Base-by-base conservation (phyloP, 2,329 filamentous ascomycete species). In the Fusarium succisae region DNA sequence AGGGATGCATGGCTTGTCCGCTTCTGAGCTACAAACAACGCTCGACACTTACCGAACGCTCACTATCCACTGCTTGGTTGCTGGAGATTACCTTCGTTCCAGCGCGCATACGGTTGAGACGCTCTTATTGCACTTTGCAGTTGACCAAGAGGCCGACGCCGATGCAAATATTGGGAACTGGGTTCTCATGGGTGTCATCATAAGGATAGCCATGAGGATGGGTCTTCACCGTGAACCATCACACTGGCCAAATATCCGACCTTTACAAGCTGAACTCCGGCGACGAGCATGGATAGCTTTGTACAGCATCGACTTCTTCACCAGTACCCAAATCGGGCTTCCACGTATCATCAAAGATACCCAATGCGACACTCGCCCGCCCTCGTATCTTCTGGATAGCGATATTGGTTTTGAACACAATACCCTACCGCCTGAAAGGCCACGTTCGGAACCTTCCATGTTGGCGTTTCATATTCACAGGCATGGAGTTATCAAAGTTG, bases 231-330 rank as follows among this genome's bases (percentile, higher is more conserved):
- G 65, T 1, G 71, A 76, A 15, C 71, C 68, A 35, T 70, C 69
- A 3, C 68, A 76, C 44, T 73, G 73, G 71, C 57, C 71, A 22
- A 63, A 60, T 44, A 70, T 73, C 39, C 56, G 69, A 22, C 71
- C 67, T n/a, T 39, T 76, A 20, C 59, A 67, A 14, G 70, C 70
- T 37, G 70, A 76, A 32, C 58, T 76, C 38, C 53, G 70, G 18
- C 47, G 73, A 38, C 55, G 73, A 7, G 45, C 67, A 6, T 76
- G 70, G 74, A 72, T 68, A 44, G 55, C 58, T 5, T 32, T 76
- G 4, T 72, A 76, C n/a, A 70, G 72, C 26, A 64, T 74, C 59
- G 62, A 76, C 24, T 76, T 75, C 30, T 76, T 76, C 24, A 76
- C 70, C 3, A 76, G 70, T 50, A 71, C 66, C 8, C 72, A 76